Percentiles rank a stretch among this genome's conserved stretches.
These are phyloP conservation scores for Vitis rotundifolia DNA, from an alignment of 164 flowering plant genomes.

Conservation along the genomic window DNA sequence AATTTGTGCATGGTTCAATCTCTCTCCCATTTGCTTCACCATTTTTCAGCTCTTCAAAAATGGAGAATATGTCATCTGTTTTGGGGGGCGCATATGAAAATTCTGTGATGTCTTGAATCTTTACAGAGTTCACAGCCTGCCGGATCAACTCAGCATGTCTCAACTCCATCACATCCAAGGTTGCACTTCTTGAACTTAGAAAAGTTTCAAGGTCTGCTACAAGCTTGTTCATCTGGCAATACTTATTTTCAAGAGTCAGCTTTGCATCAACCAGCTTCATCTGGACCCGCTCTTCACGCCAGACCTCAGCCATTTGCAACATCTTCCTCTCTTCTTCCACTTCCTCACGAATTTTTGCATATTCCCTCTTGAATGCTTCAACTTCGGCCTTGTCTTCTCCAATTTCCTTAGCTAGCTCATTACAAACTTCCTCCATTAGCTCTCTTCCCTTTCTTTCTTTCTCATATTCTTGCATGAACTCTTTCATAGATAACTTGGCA, in stretches of 20 bases:
- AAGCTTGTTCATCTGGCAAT: conserved; percentile 51
- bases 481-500: conserved; percentile 68
- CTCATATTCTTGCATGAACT: conserved; percentile 79
- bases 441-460: conserved; percentile 79
- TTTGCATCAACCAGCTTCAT: conserved; percentile 78
- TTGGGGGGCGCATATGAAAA: conserved; percentile 60
- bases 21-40: conserved; percentile 57
- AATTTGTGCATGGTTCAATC: conserved; percentile 50
- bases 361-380: conserved; percentile 60
- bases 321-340: conserved; percentile 81
- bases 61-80: conserved; percentile 58
- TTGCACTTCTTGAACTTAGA: conserved; percentile 30
- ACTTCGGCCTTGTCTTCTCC: conserved; percentile 69
- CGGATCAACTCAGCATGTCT: conserved; percentile 46
- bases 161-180: conserved; percentile 32
- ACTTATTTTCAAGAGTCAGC: conserved; percentile 60
- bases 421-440: conserved; percentile 72
- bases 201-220: conserved; percentile 52
- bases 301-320: conserved; percentile 84
- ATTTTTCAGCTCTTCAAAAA: conserved; percentile 58
- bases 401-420: conserved; percentile 75
- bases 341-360: conserved; percentile 55
- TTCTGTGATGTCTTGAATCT: conserved; percentile 49
- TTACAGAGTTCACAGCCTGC: conserved; percentile 46
- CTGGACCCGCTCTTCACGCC: conserved; percentile 86